phyloP scores from a whole-genome alignment of 2,329 filamentous ascomycete genomes.

The Cryphonectria carpinicola region DNA sequence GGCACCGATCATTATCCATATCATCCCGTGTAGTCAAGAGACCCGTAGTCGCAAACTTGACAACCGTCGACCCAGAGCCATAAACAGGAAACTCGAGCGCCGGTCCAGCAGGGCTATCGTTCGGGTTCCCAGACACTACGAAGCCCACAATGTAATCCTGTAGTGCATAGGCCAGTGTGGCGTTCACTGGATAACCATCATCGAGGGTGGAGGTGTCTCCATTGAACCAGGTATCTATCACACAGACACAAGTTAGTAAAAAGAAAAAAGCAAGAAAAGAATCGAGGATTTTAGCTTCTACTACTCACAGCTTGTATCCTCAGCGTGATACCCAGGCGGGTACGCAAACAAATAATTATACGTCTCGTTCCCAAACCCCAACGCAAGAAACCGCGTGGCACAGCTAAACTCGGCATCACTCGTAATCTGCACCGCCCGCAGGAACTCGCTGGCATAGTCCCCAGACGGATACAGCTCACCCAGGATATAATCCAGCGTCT shows the following conservation, averaged over 20 bases:
- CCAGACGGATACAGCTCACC: constrained; percentile 42
- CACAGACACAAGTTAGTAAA: no score
- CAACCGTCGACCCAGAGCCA: constrained; percentile 30
- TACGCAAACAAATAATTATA: constrained; percentile 58
- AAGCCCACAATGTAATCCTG: constrained; percentile 45
- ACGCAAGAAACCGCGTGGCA: constrained; percentile 55
- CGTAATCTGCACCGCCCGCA: constrained; percentile 45
- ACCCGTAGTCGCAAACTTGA: constrained; percentile 31
- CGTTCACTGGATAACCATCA: constrained; percentile 35
- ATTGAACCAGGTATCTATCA: constrained; percentile 41
- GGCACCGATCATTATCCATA: constrained; percentile 39
- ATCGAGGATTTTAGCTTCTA: background rate
- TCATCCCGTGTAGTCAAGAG: constrained; percentile 31
- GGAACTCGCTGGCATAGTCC: constrained; percentile 48
- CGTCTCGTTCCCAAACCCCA: constrained; percentile 49
- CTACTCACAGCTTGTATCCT: constrained; percentile 47
- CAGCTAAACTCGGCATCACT: constrained; percentile 53
- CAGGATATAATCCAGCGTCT: constrained; percentile 45
- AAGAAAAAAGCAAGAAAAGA: background rate
- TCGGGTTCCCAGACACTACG: constrained; percentile 38
- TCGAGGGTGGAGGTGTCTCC: constrained; percentile 36
- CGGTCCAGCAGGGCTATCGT: constrained; percentile 21
- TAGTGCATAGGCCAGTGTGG: constrained; percentile 38
- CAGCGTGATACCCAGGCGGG: constrained; percentile 56
- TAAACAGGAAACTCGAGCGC: constrained; percentile 33